Evolutionary conservation across 352 stramenopile species (phyloP).

Genomic region (Globisporangium yorkense): DNA sequence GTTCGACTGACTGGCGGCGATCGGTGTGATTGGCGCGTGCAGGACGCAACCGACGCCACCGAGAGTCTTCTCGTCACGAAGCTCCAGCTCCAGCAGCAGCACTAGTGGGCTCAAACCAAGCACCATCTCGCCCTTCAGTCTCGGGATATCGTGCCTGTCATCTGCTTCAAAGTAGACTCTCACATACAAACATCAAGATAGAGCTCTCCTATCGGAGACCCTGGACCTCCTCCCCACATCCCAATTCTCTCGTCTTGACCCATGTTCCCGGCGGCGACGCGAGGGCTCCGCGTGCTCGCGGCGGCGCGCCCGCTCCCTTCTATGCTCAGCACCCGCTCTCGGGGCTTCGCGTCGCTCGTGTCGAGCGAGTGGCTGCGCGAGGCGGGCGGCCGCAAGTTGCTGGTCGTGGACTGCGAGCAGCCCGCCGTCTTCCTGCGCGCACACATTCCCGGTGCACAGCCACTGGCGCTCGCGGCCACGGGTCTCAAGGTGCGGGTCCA

Average conservation of each 20-base stretch:
- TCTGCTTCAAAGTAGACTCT: conserved; percentile 20
- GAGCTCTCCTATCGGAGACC: too few species aligned
- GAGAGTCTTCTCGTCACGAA: conserved; percentile 52
- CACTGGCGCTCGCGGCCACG: conserved; percentile 31
- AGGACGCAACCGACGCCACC: conserved; percentile 47
- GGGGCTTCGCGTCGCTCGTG: conserved; percentile 30
- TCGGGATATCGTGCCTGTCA: conserved; percentile 17
- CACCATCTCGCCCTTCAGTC: too few species aligned
- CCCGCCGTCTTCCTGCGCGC: conserved; percentile 38
- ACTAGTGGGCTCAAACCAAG: background rate
- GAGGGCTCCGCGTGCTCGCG: too few species aligned
- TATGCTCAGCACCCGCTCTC: background rate
- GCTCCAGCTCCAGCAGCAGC: conserved; percentile 23
- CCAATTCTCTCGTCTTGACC: too few species aligned
- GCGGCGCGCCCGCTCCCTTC: too few species aligned
- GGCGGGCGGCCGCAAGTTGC: conserved; percentile 16
- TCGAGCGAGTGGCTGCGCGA: conserved; percentile 32
- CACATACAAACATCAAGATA: too few species aligned
- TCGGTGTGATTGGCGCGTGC: background rate
- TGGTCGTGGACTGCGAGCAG: conserved; percentile 61
- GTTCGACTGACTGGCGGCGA: background rate
- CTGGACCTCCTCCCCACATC: too few species aligned
- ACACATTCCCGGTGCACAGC: conserved; percentile 19
- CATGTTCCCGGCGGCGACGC: too few species aligned
- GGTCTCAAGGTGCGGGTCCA: conserved; percentile 33